Conservation (phyloP, 2,329 filamentous ascomycete species). For the Sclerotinia glacialis region DNA sequence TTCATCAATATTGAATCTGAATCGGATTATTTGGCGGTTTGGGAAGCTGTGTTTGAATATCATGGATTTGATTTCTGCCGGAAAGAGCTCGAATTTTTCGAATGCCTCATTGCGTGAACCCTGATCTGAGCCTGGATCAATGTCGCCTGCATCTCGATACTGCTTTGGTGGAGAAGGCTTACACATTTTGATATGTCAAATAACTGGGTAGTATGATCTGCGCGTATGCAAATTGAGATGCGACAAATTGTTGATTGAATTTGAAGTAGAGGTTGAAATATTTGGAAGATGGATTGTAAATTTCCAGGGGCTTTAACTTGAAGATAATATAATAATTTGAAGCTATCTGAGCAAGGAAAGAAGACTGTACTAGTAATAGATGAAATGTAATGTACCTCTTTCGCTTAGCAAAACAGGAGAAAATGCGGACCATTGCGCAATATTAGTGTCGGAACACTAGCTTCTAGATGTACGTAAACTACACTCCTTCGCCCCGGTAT, state of each 20-base stretch:
- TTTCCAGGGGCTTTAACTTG: fast-evolving
- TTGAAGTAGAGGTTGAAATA: background rate
- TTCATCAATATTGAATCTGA: background rate
- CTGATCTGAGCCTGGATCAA: background rate
- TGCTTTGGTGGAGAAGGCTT: background rate
- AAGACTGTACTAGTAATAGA: background rate
- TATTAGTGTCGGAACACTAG: no score
- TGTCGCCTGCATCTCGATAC: background rate
- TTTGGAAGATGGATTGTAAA: background rate
- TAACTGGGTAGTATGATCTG: background rate
- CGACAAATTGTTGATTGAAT: no score
- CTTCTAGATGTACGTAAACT: no score
- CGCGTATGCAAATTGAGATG: no score
- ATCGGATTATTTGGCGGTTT: background rate
- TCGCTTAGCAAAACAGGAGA: background rate
- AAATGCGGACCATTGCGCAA: no score
- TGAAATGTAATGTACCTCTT: background rate
- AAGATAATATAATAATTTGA: background rate
- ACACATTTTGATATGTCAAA: background rate
- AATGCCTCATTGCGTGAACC: background rate
- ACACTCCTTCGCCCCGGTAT: no score
- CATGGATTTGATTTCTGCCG: background rate
- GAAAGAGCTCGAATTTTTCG: background rate
- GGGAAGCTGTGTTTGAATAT: background rate
- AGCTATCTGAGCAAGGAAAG: background rate